Conservation (phyloP, 2,329 filamentous ascomycete species). For the Lachnellula hyalina region DNA sequence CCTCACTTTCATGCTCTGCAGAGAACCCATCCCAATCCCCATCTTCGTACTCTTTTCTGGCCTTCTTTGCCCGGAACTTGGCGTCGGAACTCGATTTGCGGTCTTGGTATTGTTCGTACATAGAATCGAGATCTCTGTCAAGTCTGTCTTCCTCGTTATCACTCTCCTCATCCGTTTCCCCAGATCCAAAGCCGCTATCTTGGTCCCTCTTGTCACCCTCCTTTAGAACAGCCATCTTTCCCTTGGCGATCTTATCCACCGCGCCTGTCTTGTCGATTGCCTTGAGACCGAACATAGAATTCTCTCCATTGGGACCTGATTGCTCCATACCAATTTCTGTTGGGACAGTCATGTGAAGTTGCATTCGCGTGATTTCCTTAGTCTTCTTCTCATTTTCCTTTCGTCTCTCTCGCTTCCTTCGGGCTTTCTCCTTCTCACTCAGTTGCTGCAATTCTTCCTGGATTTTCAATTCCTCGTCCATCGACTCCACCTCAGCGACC, state of each 20-base stretch:
- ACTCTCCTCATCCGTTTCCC: conserved; percentile 54
- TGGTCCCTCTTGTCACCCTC: conserved; percentile 54
- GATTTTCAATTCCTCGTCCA: conserved; percentile 91
- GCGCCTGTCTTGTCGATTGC: conserved; percentile 71
- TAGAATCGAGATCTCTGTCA: conserved; percentile 76
- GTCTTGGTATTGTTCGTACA: conserved; percentile 85
- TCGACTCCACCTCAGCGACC: conserved; percentile 75
- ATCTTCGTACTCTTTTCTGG: conserved; percentile 72
- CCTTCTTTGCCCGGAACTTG: conserved; percentile 86
- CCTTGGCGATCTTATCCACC: conserved; percentile 63
- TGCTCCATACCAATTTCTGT: conserved; percentile 96
- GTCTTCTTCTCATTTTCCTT: conserved; percentile 92
- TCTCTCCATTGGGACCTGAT: conserved; percentile 68
- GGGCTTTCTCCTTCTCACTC: conserved; percentile 69
- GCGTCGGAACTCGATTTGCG: conserved; percentile 74
- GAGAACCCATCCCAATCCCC: conserved; percentile 93
- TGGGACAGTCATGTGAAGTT: conserved; percentile 93
- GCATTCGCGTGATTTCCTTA: conserved; percentile 91
- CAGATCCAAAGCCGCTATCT: conserved; percentile 53
- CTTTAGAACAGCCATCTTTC: conserved; percentile 68
- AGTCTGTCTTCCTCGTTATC: conserved; percentile 79
- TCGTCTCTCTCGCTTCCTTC: conserved; percentile 77
- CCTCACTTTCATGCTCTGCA: conserved; percentile 52
- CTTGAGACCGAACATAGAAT: conserved; percentile 83
- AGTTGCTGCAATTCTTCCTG: conserved; percentile 82